phyloP scores from a whole-genome alignment of 345 rosid genomes.

The Salix udensis region DNA sequence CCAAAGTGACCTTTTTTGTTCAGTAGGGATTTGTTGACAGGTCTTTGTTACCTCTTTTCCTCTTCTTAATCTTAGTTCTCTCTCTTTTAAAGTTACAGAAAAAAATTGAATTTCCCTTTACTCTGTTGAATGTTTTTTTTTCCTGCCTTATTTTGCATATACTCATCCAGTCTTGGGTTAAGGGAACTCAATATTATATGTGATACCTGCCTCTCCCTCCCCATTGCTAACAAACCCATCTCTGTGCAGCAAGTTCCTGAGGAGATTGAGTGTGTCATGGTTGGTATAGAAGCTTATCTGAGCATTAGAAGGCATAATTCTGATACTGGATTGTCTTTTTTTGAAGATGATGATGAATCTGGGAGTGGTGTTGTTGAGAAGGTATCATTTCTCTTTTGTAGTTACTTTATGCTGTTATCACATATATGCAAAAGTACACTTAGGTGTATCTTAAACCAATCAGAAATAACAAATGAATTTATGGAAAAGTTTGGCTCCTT shows the following conservation, averaged over 20 bases:
- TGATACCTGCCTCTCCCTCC: not conserved
- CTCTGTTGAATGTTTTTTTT: not conserved
- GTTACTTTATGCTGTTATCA: not conserved
- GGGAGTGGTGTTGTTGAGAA: slow-evolving; percentile 46
- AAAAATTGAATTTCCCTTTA: not conserved
- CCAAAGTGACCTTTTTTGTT: not conserved
- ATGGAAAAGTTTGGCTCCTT: not conserved
- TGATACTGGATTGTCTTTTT: slow-evolving; percentile 61
- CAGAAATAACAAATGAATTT: not conserved
- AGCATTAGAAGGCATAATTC: slow-evolving; percentile 77
- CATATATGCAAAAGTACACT: not conserved
- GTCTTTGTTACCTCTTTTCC: not conserved
- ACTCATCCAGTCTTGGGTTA: not conserved
- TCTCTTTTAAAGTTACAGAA: not conserved
- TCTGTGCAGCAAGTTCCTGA: slow-evolving; percentile 86
- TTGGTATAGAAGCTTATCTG: slow-evolving; percentile 84
- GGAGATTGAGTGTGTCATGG: slow-evolving; percentile 91
- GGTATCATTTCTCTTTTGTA: slow-evolving; percentile 36
- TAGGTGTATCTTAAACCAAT: not conserved
- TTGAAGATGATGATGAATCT: slow-evolving; percentile 57
- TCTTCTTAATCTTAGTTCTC: not conserved
- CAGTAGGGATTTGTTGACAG: not conserved
- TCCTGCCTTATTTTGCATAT: not conserved
- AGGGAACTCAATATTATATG: not conserved
- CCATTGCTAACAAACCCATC: slow-evolving; percentile 1